Base-by-base conservation (phyloP, 2,329 filamentous ascomycete genomes). In the Talaromyces marneffei region DNA sequence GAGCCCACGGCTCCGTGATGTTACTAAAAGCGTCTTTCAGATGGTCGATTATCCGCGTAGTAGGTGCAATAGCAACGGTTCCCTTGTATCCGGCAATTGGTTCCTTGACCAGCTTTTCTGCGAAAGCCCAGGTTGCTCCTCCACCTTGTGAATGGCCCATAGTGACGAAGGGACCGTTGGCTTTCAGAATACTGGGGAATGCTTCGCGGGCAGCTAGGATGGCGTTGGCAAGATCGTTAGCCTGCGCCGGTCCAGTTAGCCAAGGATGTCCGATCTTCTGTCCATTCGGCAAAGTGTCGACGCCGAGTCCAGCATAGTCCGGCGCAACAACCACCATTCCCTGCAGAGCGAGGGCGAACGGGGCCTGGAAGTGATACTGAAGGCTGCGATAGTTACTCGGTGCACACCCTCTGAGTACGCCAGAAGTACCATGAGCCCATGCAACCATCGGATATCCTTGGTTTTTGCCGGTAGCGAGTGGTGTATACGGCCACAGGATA, bases 141-240 rank as follows among this genome's bases (percentile, higher is more conserved):
- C 78, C 80, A 23, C 80, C 81, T 67, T 83, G 78, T 10, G 74
- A 79, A 62, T 81, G 78, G 7, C 80, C 79, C 65, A 79, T 73
- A 25, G 74, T 70, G 16, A 81, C 77, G 59, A 80, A 83, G 33
- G 57, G 46, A 4, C 57, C 46, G 0, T 75, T 65, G 1, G 66
- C 50, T 1, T 65, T 70, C 1, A 78, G 66, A 1, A 68, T 64
- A 1, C 67, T 66, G 0, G 76, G 69, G 61, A 81, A 83, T 0
- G 78, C 77, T 12, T 64, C 64, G 14, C 71, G 72, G 0, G 78
- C 78, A 0, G 81, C 80, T 16, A 70, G 59, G 0, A 81, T 65
- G 1, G 78, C 74, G 61, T 80, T 77, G 1, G 78, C 67, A 0
- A 79, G 58, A 65, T 83, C 81, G 54, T 76, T 74, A 1, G 78